Conservation (phyloP, 1,284 basidiomycete species). For the Ustilago loliicola region DNA sequence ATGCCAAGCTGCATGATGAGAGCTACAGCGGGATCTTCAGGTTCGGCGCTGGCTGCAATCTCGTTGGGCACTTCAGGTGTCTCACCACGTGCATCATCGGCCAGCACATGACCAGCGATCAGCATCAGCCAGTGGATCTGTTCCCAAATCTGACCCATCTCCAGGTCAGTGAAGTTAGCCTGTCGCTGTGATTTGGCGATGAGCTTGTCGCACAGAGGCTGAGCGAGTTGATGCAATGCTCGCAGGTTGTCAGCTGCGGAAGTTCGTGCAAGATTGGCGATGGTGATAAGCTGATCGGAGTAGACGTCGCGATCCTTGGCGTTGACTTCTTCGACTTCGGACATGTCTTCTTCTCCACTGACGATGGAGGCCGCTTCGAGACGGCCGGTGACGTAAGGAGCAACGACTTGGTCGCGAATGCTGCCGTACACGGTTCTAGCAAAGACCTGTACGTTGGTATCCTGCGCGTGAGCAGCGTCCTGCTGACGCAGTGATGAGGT, state of each 20-base stretch:
- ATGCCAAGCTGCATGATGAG: conserved; percentile 56
- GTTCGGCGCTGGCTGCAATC: conserved; percentile 34
- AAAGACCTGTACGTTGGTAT: conserved; percentile 34
- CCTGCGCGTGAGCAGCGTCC: conserved; percentile 24
- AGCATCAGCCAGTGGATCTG: conserved; percentile 64
- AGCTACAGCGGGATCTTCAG: conserved; percentile 35
- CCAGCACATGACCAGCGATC: conserved; percentile 59
- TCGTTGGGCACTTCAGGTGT: conserved; percentile 48
- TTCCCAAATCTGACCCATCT: conserved; percentile 61
- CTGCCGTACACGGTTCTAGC: conserved; percentile 43
- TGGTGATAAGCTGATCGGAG: conserved; percentile 60
- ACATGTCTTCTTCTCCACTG: conserved; percentile 38
- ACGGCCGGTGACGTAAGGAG: conserved; percentile 57
- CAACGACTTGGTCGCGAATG: conserved; percentile 58
- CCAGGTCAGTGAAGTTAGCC: conserved; percentile 14
- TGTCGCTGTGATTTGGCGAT: conserved; percentile 39
- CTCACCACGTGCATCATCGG: conserved; percentile 59
- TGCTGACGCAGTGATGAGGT: conserved; percentile 30
- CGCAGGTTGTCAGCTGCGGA: conserved; percentile 39
- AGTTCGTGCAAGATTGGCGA: conserved; percentile 58
- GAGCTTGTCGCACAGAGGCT: conserved; percentile 46
- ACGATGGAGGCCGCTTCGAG: conserved; percentile 47
- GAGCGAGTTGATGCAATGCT: conserved; percentile 28
- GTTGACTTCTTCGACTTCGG: conserved; percentile 53
- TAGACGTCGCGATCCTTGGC: conserved; percentile 60